These are phyloP conservation scores for Lepiota brunneoincarnata DNA, from an alignment of 768 basidiomycete species.

Conservation along the genomic window DNA sequence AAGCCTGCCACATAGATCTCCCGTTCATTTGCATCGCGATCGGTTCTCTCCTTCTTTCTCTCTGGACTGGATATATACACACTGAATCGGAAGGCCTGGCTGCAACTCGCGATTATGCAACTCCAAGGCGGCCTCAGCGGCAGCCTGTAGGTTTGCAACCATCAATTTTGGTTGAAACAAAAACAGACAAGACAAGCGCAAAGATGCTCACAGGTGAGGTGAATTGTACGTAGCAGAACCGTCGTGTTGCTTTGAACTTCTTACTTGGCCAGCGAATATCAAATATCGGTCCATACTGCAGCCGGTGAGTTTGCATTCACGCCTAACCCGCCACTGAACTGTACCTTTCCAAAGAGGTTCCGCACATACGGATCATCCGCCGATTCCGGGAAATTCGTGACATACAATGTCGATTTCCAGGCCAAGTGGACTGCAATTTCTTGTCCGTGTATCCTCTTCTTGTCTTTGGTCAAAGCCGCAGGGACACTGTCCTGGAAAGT, in stretches of 20 bases:
- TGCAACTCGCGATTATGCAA: slow-evolving; percentile 77
- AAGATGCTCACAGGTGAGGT: slow-evolving; percentile 67
- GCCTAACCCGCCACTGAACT: slow-evolving; percentile 14
- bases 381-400: slow-evolving; percentile 92
- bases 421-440: slow-evolving; percentile 87
- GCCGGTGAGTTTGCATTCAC: background rate
- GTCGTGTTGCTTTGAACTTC: slow-evolving; percentile 86
- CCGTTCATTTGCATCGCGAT: slow-evolving; percentile 77
- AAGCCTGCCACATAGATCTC: slow-evolving; percentile 90
- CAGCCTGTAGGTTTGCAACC: slow-evolving; percentile 33
- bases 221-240: slow-evolving; percentile 95
- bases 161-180: background rate
- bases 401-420: slow-evolving; percentile 92
- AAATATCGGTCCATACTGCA: slow-evolving; percentile 84
- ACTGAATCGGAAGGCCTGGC: slow-evolving; percentile 59
- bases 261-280: slow-evolving; percentile 98
- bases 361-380: slow-evolving; percentile 77
- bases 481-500: slow-evolving; percentile 69
- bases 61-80: slow-evolving; percentile 91
- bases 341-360: slow-evolving; percentile 74
- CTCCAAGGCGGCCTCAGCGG: slow-evolving; percentile 76
- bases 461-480: slow-evolving; percentile 89
- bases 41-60: slow-evolving; percentile 85
- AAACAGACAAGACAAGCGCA: background rate
- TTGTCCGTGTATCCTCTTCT: slow-evolving; percentile 73